Evolutionary conservation across 306 rosid species (phyloP).

Genomic region (Amphicarpaea edgeworthii): DNA sequence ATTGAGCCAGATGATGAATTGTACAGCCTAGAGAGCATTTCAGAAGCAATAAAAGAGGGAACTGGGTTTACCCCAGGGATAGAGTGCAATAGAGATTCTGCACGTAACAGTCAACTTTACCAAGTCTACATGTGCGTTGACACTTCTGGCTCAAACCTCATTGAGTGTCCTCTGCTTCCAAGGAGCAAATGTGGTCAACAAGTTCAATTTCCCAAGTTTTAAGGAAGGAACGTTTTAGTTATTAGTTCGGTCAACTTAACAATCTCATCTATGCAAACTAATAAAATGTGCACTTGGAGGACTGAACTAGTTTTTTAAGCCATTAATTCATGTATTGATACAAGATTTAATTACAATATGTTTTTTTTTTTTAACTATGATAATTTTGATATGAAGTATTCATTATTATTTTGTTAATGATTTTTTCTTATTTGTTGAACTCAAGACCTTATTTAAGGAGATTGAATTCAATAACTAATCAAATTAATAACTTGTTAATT

Average conservation of each 20-base stretch:
- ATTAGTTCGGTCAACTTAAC: neutral
- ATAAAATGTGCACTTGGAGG: too few relatives aligned
- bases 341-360: too few relatives aligned
- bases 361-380: too few relatives aligned
- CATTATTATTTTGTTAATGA: too few relatives aligned
- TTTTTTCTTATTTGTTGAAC: too few relatives aligned
- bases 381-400: too few relatives aligned
- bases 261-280: too few relatives aligned
- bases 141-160: slow-evolving; percentile 61
- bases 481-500: too few relatives aligned
- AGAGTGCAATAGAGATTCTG: slow-evolving; percentile 65
- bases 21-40: slow-evolving; percentile 56
- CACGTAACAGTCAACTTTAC: slow-evolving; percentile 59
- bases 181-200: slow-evolving; percentile 50
- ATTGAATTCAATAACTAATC: too few relatives aligned
- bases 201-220: slow-evolving; percentile 64
- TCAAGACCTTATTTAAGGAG: too few relatives aligned
- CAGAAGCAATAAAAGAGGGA: slow-evolving; percentile 61
- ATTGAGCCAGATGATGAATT: slow-evolving; percentile 68
- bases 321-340: too few relatives aligned
- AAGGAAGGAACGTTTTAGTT: neutral
- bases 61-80: slow-evolving; percentile 61
- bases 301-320: too few relatives aligned
- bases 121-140: slow-evolving; percentile 75
- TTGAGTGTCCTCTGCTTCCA: slow-evolving; percentile 69